A percentile compares a stretch with the other conserved stretches of the same genome.
Evolutionary conservation across 495 filamentous ascomycete genomes (phyloP).

Genomic region (Collariella sp.): DNA sequence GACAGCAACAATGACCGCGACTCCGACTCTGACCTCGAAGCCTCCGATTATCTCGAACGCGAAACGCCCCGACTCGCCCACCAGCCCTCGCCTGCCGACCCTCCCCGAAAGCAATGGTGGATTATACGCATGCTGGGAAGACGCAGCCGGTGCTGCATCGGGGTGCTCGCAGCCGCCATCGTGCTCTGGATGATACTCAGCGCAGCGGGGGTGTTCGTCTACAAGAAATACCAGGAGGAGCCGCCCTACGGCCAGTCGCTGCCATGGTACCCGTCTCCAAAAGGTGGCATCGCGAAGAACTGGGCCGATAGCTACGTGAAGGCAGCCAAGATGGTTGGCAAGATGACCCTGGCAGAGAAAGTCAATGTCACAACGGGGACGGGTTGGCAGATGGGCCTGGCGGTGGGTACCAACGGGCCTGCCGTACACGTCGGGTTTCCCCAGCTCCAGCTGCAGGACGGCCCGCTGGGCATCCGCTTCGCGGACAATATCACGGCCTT

Average conservation of each 20-base stretch:
- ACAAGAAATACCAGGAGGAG: conserved; percentile 34
- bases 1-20: conserved; percentile 24
- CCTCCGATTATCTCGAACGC: conserved; percentile 34
- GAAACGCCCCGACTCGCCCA: conserved; percentile 14
- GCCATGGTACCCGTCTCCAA: conserved; percentile 78
- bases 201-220: conserved; percentile 33
- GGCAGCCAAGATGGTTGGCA: conserved; percentile 64
- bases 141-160: conserved; percentile 31
- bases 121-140: conserved; percentile 21
- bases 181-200: conserved; percentile 29
- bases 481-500: conserved; percentile 60
- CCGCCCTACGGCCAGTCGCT: conserved; percentile 50
- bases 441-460: conserved; percentile 81
- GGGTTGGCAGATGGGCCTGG: conserved; percentile 84
- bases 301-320: conserved; percentile 81
- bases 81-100: neutral
- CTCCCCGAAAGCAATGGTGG: conserved; percentile 11
- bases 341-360: conserved; percentile 85
- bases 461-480: conserved; percentile 56
- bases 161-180: conserved; percentile 19
- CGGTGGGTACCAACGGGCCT: conserved; percentile 81
- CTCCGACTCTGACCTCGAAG: conserved; percentile 34
- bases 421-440: conserved; percentile 69
- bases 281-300: conserved; percentile 59
- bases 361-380: conserved; percentile 91